These are phyloP conservation scores for Aspergillus nanangensis DNA, from an alignment of 495 filamentous ascomycete genomes.

Conservation along the genomic window DNA sequence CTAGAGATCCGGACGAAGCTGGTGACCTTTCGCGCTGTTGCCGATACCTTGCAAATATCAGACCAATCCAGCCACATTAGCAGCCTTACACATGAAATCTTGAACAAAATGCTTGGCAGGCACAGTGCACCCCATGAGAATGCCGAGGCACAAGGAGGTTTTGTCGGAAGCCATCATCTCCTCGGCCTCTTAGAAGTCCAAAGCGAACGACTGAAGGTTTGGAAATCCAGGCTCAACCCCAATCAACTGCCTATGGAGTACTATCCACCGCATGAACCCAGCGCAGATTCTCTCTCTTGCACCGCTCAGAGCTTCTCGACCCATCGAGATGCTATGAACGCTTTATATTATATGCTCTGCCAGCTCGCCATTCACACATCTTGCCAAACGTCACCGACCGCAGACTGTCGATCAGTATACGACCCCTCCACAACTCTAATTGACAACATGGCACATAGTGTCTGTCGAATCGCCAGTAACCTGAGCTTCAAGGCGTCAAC, in stretches of 20 bases:
- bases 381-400: no score
- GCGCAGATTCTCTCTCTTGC: not conserved
- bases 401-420: no score
- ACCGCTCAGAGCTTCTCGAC: not conserved
- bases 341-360: constrained; percentile 11
- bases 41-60: not conserved
- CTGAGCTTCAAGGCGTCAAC: constrained; percentile 3
- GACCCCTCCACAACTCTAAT: not conserved
- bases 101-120: constrained; percentile 7
- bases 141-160: constrained; percentile 8
- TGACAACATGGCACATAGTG: not conserved
- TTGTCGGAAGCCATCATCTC: constrained; percentile 9
- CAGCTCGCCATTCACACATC: constrained; percentile 8
- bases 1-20: constrained; percentile 10
- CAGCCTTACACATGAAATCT: constrained; percentile 1
- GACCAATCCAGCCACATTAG: constrained; percentile 10
- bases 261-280: not conserved
- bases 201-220: constrained; percentile 8
- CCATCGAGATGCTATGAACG: constrained; percentile 16
- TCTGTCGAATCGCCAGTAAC: not conserved
- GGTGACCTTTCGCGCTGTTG: constrained; percentile 12
- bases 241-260: not conserved
- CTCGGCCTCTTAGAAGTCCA: constrained; percentile 11
- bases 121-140: constrained; percentile 1
- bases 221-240: constrained; percentile 5